Evolutionary conservation across 164 flowering plant species (phyloP).

Genomic region (Aristolochia fimbriata): DNA sequence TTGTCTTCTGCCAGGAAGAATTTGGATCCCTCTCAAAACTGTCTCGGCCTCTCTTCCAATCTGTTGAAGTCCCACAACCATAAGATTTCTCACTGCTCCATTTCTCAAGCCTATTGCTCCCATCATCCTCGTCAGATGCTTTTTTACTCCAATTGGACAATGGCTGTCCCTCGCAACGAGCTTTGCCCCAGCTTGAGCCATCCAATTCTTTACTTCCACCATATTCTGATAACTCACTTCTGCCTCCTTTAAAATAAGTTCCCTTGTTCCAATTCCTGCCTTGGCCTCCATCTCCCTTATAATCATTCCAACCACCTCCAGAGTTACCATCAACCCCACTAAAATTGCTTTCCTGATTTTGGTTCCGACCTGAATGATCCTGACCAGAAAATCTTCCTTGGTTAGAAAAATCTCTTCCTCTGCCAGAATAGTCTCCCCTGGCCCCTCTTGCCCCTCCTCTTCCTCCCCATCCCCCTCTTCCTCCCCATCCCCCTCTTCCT

Average conservation of each 20-base stretch:
- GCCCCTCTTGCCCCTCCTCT: background rate
- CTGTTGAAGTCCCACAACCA: background rate
- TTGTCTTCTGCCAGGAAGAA: background rate
- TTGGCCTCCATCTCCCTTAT: conserved; percentile 3
- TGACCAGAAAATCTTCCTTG: conserved; percentile 13
- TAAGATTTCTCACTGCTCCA: background rate
- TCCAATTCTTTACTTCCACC: conserved; percentile 5
- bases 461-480: conserved; percentile 1
- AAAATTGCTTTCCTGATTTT: conserved; percentile 1
- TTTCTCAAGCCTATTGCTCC: background rate
- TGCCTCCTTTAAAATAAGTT: conserved; percentile 1
- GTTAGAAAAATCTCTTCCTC: conserved; percentile 3
- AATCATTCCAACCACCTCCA: conserved; percentile 7
- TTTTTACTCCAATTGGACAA: background rate
- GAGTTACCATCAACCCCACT: background rate
- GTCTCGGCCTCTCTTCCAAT: conserved; percentile 12
- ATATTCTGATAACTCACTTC: background rate
- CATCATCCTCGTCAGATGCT: background rate
- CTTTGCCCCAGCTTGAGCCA: conserved; percentile 17
- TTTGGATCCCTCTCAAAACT: conserved; percentile 1
- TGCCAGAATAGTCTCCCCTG: background rate
- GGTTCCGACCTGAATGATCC: conserved; percentile 8
- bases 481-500: background rate
- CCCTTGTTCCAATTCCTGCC: conserved; percentile 12
- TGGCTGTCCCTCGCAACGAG: conserved; percentile 13